phyloP scores from a whole-genome alignment of 257 asterid genomes.

The Capsicum pubescens region DNA sequence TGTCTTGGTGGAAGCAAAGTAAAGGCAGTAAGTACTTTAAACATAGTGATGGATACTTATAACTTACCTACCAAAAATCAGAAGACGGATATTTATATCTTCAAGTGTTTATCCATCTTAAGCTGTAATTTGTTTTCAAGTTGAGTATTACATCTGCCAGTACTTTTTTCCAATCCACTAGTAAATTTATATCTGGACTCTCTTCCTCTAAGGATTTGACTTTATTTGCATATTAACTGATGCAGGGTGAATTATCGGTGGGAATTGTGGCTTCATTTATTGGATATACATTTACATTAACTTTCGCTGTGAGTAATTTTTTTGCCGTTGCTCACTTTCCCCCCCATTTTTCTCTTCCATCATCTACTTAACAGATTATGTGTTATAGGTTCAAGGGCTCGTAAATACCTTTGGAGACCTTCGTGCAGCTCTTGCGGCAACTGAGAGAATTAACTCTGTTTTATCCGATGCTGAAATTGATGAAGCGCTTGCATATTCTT shows the following conservation, averaged over 20 bases:
- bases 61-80: background rate
- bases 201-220: slow-evolving; percentile 20
- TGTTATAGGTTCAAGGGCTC: slow-evolving; percentile 89
- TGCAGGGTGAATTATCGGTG: slow-evolving; percentile 89
- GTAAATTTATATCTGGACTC: slow-evolving; percentile 5
- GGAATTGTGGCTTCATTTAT: slow-evolving; percentile 96
- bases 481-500: slow-evolving; percentile 79
- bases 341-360: slow-evolving; percentile 26
- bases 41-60: slow-evolving; percentile 3
- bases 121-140: slow-evolving; percentile 15
- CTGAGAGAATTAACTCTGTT: slow-evolving; percentile 88
- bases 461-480: slow-evolving; percentile 78
- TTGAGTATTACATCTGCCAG: slow-evolving; percentile 6
- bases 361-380: slow-evolving; percentile 6
- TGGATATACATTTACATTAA: slow-evolving; percentile 89
- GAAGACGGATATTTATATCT: slow-evolving; percentile 6
- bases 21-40: slow-evolving; percentile 75
- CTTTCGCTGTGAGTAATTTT: slow-evolving; percentile 85
- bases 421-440: slow-evolving; percentile 95
- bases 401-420: slow-evolving; percentile 98
- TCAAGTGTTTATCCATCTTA: slow-evolving; percentile 5
- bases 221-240: slow-evolving; percentile 8
- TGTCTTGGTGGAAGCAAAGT: slow-evolving; percentile 99
- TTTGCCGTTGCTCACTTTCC: slow-evolving; percentile 3
- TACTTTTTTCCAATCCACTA: background rate